phyloP scores from a whole-genome alignment of 2,329 filamentous ascomycete genomes.

The Exserohilum rostratum region DNA sequence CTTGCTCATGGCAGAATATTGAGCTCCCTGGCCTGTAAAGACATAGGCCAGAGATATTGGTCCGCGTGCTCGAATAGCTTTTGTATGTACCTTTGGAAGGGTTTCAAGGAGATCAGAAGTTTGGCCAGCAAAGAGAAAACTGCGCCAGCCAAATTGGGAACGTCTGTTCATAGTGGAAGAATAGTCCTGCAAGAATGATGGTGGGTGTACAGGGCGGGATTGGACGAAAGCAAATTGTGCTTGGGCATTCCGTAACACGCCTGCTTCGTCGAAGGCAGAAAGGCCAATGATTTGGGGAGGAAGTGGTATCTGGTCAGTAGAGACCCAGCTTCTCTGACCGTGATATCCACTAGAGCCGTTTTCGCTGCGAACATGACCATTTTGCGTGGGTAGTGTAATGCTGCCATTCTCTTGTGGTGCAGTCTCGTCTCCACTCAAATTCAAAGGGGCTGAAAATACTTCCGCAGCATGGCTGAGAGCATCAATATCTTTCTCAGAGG shows the following conservation, averaged over 20 bases:
- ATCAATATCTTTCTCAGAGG: background rate
- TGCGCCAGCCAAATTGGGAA: background rate
- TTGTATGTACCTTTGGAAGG: background rate
- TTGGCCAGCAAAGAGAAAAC: background rate
- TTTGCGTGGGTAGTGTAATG: background rate
- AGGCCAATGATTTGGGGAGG: background rate
- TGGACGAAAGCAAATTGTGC: background rate
- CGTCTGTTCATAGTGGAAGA: background rate
- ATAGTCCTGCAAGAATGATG: background rate
- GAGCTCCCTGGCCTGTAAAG: slow-evolving; percentile 26
- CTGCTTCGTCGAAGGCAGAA: background rate
- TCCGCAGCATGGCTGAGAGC: background rate
- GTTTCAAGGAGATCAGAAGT: background rate
- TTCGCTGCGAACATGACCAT: background rate
- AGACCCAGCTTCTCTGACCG: background rate
- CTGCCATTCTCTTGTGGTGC: background rate
- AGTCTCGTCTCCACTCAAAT: background rate
- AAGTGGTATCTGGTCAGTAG: background rate
- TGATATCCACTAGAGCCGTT: background rate
- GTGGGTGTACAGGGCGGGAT: background rate
- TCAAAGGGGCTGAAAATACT: background rate
- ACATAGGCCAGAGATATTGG: background rate
- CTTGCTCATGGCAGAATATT: slow-evolving; percentile 25
- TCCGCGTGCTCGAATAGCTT: background rate
- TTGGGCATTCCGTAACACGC: background rate